A percentile compares a stretch with the other conserved stretches of the same genome.
These are phyloP conservation scores for Globisporangium splendens DNA, from an alignment of 352 stramenopile species.

Conservation along the genomic window DNA sequence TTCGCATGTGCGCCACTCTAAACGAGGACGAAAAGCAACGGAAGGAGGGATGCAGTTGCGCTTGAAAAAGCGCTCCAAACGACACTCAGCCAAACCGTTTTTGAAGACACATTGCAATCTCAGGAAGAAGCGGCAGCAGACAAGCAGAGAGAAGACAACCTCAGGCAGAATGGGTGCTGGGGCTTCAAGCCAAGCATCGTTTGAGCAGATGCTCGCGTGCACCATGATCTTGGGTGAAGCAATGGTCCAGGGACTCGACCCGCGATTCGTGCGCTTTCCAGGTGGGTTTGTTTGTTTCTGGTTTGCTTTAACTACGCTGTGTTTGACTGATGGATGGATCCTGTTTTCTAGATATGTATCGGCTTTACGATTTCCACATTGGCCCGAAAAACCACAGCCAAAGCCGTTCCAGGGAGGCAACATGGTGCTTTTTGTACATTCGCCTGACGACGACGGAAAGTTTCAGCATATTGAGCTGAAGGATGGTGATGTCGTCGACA, in stretches of 20 bases:
- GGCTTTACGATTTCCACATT: conserved; percentile 81
- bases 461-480: conserved; percentile 41
- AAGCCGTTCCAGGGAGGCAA: conserved; percentile 51
- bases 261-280: conserved; percentile 76
- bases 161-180: conserved; percentile 47
- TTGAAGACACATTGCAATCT: too few species aligned
- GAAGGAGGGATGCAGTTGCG: too few species aligned
- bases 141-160: too few species aligned
- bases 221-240: conserved; percentile 82
- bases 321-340: neutral
- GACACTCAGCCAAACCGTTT: too few species aligned
- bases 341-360: conserved; percentile 48
- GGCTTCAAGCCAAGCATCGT: conserved; percentile 61
- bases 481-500: conserved; percentile 5
- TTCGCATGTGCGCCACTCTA: too few species aligned
- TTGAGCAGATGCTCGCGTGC: conserved; percentile 84
- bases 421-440: conserved; percentile 64
- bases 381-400: conserved; percentile 53
- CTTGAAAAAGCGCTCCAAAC: too few species aligned
- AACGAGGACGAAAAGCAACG: too few species aligned
- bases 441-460: conserved; percentile 42
- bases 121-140: too few species aligned
- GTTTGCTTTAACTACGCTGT: neutral
- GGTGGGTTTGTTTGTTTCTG: conserved; percentile 14
- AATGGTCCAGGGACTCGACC: conserved; percentile 78